Evolutionary conservation across 768 basidiomycete species (phyloP).

Genomic region (Suillus subluteus): DNA sequence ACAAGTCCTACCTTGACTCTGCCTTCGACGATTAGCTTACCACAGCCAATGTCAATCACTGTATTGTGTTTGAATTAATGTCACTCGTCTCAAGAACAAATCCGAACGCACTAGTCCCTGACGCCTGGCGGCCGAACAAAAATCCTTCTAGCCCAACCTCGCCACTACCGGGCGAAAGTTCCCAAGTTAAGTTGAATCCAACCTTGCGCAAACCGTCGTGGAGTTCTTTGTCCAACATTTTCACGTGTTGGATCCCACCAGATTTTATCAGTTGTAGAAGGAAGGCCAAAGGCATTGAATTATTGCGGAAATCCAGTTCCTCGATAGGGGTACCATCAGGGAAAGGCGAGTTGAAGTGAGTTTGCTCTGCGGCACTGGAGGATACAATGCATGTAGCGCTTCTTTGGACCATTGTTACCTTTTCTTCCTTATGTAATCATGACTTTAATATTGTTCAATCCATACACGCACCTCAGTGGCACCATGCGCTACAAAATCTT

Average conservation of each 20-base stretch:
- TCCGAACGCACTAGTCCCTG: background rate
- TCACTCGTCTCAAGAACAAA: background rate
- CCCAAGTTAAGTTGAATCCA: conserved; percentile 9
- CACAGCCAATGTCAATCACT: conserved; percentile 18
- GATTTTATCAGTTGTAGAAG: background rate
- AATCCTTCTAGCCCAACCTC: conserved; percentile 5
- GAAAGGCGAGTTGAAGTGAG: background rate
- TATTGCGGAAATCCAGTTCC: background rate
- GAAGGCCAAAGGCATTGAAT: background rate
- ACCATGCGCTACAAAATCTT: conserved; percentile 3
- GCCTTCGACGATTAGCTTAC: background rate
- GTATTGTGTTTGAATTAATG: background rate
- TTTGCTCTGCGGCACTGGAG: background rate
- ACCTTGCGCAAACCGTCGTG: background rate
- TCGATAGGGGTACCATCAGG: background rate
- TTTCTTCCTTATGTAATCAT: background rate
- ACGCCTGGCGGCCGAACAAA: background rate
- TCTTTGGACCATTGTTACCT: conserved; percentile 4
- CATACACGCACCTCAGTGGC: background rate
- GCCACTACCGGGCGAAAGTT: background rate
- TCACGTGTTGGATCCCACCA: background rate
- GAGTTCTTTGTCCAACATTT: conserved; percentile 4
- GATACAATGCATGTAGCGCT: background rate
- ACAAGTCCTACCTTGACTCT: background rate
- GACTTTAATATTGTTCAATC: background rate